These are phyloP conservation scores for Gonapodya sp. DNA, from an alignment of 192 early-diverging fungal species.

Conservation along the genomic window DNA sequence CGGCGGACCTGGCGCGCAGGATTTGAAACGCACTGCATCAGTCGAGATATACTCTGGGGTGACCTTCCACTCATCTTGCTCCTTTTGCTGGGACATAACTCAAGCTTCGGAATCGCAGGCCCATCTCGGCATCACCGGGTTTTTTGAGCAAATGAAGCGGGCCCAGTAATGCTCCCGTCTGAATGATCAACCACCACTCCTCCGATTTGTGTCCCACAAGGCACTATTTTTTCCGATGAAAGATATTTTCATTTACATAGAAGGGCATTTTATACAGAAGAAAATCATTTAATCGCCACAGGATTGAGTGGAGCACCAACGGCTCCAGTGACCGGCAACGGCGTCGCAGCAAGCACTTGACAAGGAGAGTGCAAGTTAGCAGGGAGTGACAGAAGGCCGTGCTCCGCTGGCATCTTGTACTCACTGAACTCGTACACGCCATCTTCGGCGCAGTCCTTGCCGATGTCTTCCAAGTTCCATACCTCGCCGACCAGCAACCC, in stretches of 20 bases:
- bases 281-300: neutral
- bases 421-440: conserved; percentile 8
- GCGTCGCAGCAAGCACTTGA: neutral
- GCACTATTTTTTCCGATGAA: no score
- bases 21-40: neutral
- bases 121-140: no score
- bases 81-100: no score
- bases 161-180: no score
- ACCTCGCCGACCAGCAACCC: conserved; percentile 8
- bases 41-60: neutral
- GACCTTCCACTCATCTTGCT: neutral
- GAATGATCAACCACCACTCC: no score
- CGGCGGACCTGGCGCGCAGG: no score
- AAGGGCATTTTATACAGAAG: no score
- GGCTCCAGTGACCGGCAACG: conserved; percentile 6
- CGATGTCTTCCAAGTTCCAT: neutral
- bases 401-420: neutral
- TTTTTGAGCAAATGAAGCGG: no score
- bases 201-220: no score
- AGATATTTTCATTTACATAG: no score
- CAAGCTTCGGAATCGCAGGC: no score
- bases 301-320: conserved; percentile 2
- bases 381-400: neutral
- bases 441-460: neutral
- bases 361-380: neutral